These are phyloP conservation scores for Physcia stellaris DNA, from an alignment of 495 filamentous ascomycete species.

Conservation along the genomic window DNA sequence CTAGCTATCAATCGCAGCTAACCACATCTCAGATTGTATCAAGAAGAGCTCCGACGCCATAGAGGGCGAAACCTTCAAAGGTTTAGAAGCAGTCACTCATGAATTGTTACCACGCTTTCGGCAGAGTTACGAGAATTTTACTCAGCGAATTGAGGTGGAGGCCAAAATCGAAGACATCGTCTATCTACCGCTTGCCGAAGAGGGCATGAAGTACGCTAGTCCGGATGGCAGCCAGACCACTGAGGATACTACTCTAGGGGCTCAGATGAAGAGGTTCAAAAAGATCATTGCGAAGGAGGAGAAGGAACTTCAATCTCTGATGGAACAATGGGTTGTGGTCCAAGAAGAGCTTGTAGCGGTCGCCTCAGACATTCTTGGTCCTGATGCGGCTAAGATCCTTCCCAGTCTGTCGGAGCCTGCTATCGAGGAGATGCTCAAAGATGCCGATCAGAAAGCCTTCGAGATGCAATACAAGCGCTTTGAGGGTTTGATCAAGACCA, in stretches of 20 bases:
- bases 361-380: conserved; percentile 6
- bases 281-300: conserved; percentile 10
- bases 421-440: not conserved
- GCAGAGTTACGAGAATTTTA: no score
- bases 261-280: conserved; percentile 11
- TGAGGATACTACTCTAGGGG: conserved; percentile 7
- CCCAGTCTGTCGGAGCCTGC: no score
- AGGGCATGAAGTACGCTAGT: conserved; percentile 7
- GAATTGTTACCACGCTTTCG: no score
- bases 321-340: conserved; percentile 10
- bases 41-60: no score
- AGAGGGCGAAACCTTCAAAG: no score
- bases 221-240: conserved; percentile 7
- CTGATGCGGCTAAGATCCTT: conserved; percentile 2
- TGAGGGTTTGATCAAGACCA: conserved; percentile 2
- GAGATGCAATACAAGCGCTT: conserved; percentile 7
- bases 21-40: no score
- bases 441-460: conserved; percentile 2
- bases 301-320: conserved; percentile 8
- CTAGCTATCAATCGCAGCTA: no score
- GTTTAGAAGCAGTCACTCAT: no score
- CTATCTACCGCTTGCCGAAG: conserved; percentile 5
- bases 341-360: conserved; percentile 7
- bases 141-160: no score
- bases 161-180: no score